Base-by-base conservation (phyloP, 352 stramenopile genomes). In the Aphanomyces stellatus region DNA sequence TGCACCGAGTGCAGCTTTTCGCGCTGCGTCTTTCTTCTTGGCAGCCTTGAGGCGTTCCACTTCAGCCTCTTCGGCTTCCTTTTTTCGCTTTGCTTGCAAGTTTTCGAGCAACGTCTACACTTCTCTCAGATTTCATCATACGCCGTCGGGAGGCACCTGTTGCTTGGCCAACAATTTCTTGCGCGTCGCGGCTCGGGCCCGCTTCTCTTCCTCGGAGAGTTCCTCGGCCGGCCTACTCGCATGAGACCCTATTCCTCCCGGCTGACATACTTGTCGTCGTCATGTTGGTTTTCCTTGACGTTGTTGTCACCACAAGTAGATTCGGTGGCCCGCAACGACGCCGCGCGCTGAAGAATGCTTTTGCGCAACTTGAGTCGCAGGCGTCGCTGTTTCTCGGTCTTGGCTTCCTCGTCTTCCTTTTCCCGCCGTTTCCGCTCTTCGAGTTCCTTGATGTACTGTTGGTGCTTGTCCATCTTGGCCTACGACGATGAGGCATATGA, bases 371-470 rank as follows among this genome's bases (percentile, higher is more conserved):
- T 90, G 30, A 81, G 73, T 25, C 87, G 82, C 24, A 80, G 71
- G 27, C 87, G 85, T 31, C 82, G 75, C 57, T 85, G 78, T 13
- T 82, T 73, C 48, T 71, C 65, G 46, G 87, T 75, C 17, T 82
- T 62, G 42, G 72, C 71, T 15, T 55, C 73, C 33, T 78, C 73
- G 0, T 81, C 73, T 41, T 88, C 77, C 24, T 81, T 84, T 62
- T 88, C 76, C n/a, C 79, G 78, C 2, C 74, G 66, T 70, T 88
- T 90, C 55, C 88, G 86, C 33, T 88, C 80, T 71, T 89, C 83
- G 5, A 91, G 65, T 15, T 81, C 80, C 25, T 82, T 83, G 53
- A 90, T 88, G 40, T 80, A 88, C 24, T 85, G 30, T 22, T 68
- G 49, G 37, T 59, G 13, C 35, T 51, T 42, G 41, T 56, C 53